Evolutionary conservation across 371 early-diverging fungal species (phyloP), one percentile per base, ranked within the genome.

Genomic region (Gilbertella persicaria): DNA sequence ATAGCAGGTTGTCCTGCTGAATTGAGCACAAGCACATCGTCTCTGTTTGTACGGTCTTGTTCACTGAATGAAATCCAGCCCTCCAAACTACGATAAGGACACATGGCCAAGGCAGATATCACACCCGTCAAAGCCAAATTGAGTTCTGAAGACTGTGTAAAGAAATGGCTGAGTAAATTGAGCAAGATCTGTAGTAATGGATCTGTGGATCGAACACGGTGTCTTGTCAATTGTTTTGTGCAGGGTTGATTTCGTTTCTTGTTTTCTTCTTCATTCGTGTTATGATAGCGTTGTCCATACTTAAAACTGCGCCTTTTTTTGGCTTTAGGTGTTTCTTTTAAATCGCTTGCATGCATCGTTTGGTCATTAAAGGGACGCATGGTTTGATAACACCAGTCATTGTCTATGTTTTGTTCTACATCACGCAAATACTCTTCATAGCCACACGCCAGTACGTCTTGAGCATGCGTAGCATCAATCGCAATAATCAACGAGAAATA

Each of bases 91-190:
- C 91, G 81, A 46, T 80, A 82, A 2, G 89, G 89, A 50, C 91
- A 93, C 3, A 84, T 67, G 1, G 88, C 89, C 45, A 97, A 69
- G 5, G 91, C 89, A 0, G 92, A 82, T 17, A 97, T 69, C 13
- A 93, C 92, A 16, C 93, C 94, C 0, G 96, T 94, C 36, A 97
- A 66, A 0, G 93, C 93, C 58, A 97, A 58, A 64, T 97, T 97
- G 53, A 94, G 82, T 39, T 90, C 90, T 23, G 88, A 85, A 12
- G 94, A 87, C 58, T 96, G 94, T 0, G 86, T 83, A 68, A 94
- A 95, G 53, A 93, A 95, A 45, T 85, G 85, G 9, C 82, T 75
- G 24, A 91, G 75, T 9, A 87, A 66, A 12, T 69, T 73, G 28
- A 90, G 66, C 33, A 91, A 65, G 33, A 77, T 83, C 35, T 85